Evolutionary conservation across 23 red algal species (phyloP), one percentile per base, ranked within the genome.

Genomic region (Gracilaria vermiculophylla): DNA sequence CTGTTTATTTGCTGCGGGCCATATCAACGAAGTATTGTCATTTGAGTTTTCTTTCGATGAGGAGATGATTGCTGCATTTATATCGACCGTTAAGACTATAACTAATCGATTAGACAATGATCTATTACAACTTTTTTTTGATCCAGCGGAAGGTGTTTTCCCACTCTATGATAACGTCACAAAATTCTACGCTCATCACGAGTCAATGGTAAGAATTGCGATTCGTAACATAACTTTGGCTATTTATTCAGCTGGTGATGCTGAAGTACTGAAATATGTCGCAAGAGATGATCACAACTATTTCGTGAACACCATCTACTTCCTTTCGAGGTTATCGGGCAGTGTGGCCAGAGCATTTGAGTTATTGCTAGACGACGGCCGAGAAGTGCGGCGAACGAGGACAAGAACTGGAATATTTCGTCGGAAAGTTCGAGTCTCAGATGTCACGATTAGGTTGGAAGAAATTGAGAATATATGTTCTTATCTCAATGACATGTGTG

Each of bases 71-170:
- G 76, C 60, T 3, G 76, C 48, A 13, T 86, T 93, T 54, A 84
- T 93, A 53, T 93, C 90, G 7, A 55, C 82, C 34, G 57, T 93
- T 34, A 85, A 86, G 71, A 74, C 80, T 23, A 93, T 93, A 36
- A 61, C 76, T 4, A 66, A 79, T 39, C 82, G 67, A 10, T 65
- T 93, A 8, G 82, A 93, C 37, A 36, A 45, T 14, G 67, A 71
- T 27, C 51, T 93, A 16, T 16, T 93, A 43, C 90, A 93, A 57
- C 72, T 93, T n/a, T 93, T 93, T 78, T 93, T 93, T 71, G 82
- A 93, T 80, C 76, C 80, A 64, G 62, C 25, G 14, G 28, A 34
- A 40, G 20, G 50, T 20, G 36, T 37, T 19, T 93, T 93, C 60
- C 77, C 90, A 2, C 77, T 93, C 16, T 93, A 93, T 36, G 44